Evolutionary conservation across 2,329 filamentous ascomycete genomes (phyloP).

Genomic region (Calonectria pauciramosa): DNA sequence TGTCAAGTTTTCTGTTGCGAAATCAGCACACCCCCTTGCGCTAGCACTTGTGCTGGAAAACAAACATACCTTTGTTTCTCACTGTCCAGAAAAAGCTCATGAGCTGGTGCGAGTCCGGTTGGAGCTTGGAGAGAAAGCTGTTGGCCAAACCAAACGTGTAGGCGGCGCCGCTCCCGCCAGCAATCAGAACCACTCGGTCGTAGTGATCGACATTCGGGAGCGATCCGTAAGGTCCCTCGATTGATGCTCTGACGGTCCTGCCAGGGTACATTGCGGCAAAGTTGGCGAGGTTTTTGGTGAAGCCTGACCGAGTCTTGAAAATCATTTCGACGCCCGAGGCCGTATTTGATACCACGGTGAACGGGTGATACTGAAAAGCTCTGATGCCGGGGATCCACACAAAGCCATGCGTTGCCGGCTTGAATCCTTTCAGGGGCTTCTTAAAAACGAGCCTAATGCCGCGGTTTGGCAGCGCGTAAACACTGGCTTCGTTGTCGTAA

Average conservation of each 20-base stretch:
- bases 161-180: constrained; percentile 43
- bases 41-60: too few species aligned
- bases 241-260: constrained; percentile 58
- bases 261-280: constrained; percentile 60
- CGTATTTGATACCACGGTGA: constrained; percentile 63
- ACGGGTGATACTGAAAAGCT: constrained; percentile 67
- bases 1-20: not conserved
- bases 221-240: constrained; percentile 69
- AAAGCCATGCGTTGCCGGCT: constrained; percentile 60
- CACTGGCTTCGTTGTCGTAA: constrained; percentile 44
- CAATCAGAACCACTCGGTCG: constrained; percentile 41
- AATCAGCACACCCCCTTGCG: not conserved
- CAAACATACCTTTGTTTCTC: constrained; percentile 14
- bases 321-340: constrained; percentile 61
- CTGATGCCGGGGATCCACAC: constrained; percentile 68
- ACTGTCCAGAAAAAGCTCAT: constrained; percentile 37
- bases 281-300: constrained; percentile 64
- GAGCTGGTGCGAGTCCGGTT: not conserved
- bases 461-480: constrained; percentile 59
- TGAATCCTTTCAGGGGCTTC: constrained; percentile 53
- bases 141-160: constrained; percentile 41
- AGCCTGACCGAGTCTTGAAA: constrained; percentile 64
- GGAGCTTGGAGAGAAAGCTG: constrained; percentile 11
- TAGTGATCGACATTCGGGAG: constrained; percentile 58
- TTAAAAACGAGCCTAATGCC: constrained; percentile 62